Conservation (phyloP, 805 yeast genomes). For the Yarrowia deformans region DNA sequence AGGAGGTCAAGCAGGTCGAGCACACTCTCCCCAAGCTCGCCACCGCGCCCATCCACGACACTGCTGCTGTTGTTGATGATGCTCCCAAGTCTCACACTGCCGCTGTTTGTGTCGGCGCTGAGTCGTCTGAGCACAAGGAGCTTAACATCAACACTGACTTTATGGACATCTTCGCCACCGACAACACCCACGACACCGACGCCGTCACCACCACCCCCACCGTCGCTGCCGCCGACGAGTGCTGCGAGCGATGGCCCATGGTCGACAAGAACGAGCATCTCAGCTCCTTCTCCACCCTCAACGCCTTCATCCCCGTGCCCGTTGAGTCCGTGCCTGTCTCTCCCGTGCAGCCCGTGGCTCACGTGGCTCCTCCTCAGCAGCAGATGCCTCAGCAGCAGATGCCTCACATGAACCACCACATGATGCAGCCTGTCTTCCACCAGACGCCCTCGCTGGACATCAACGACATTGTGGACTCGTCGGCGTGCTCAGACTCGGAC, state of each 20-base stretch:
- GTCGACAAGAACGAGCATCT: conserved; percentile 31
- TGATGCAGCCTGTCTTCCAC: conserved; percentile 9
- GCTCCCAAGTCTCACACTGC: neutral
- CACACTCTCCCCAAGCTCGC: neutral
- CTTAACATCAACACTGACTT: conserved; percentile 10
- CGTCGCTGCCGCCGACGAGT: neutral
- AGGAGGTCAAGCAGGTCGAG: conserved; percentile 9
- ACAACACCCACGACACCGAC: neutral
- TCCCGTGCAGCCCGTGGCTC: conserved; percentile 21
- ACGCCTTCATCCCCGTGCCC: conserved; percentile 26
- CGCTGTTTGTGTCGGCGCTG: neutral
- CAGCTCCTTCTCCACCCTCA: conserved; percentile 26
- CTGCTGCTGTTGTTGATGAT: neutral
- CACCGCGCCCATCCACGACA: neutral
- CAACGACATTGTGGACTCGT: conserved; percentile 32
- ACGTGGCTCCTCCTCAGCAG: conserved; percentile 1
- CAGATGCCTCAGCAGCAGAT: conserved; percentile 10
- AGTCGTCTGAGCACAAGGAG: neutral
- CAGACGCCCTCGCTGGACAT: conserved; percentile 19
- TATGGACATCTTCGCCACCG: conserved; percentile 14
- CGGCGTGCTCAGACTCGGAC: conserved; percentile 37
- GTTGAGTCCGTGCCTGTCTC: conserved; percentile 31
- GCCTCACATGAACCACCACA: neutral
- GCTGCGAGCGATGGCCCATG: conserved; percentile 36
- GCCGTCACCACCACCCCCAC: neutral